Evolutionary conservation across 176 grass and related monocot genomes (phyloP), one percentile per base, ranked within the genome.

Genomic region (Hsuehochloa calcarea): DNA sequence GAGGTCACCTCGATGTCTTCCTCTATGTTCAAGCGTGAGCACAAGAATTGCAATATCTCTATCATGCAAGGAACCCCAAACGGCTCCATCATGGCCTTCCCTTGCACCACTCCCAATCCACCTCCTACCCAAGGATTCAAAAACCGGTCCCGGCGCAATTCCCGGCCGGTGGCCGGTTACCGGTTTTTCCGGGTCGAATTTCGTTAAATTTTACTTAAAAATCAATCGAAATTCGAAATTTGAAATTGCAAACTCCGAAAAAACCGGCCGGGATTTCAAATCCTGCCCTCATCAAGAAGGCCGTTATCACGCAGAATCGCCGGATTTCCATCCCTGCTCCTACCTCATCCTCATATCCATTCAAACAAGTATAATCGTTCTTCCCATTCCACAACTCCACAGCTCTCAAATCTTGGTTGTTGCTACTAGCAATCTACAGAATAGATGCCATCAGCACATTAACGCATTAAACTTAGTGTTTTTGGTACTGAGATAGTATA

Each of bases 41-140:
- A 99, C 43, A 99, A 74, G 78, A 99, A 96, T 46, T 99, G 91
- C 45, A 99, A 86, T 91, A 99, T 94, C 88, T 99, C 96, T 79
- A 99, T 79, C 90, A 99, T 93, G 82, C 93, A 99, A 78, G 96
- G 78, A 87, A 96, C 88, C 39, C 96, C 96, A 41, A 92, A 90
- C 0, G 84, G 90, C 29, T 96, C 89, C 46, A 84, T 90, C 85
- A 95, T 90, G 38, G 43, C 84, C 82, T 85, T 83, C 68, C 90
- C 92, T 78, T 75, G 78, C 5, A 68, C 71, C 3, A 16, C 39
- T 49, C 23, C 63, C 77, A 75, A 77, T 84, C 85, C 89, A 82
- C 39, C 46, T 68, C 74, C 75, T 27, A 86, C 81, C 39, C n/a
- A n/a, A n/a, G n/a, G n/a, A n/a, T n/a, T n/a, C n/a, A n/a, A n/a